Base-by-base conservation (phyloP, 768 basidiomycete genomes). In the Flagelloscypha sp. region DNA sequence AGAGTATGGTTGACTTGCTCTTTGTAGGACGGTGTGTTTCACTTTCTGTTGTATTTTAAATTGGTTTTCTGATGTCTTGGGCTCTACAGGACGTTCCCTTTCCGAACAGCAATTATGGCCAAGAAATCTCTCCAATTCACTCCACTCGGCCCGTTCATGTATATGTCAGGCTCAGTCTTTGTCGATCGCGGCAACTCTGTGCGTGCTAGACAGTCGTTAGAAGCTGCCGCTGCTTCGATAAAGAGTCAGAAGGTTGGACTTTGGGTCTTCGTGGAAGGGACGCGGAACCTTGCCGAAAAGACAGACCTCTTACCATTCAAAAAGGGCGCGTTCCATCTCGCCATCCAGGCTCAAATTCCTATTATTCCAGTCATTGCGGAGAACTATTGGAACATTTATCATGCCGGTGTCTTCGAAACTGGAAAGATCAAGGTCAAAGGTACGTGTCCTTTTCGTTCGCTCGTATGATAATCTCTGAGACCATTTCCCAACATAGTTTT, bases 211-310 rank as follows among this genome's bases (percentile, higher is more conserved):
- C 68, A 66, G 34, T 87, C 87, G 8, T 65, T 99, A 35, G 70
- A 70, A 34, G 72, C 72, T 11, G 94, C 89, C 0, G 87, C 81
- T 1, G 70, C 83, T 46, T 65, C 70, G 27, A 87, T 98, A 79
- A 85, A 84, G 61, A 48, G 55, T 21, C 57, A 63, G 24, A 60
- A 74, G 42, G 69, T 84, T 12, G 89, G 88, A 11, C 60, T 98
- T 30, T 94, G 88, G 84, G 79, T 99, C 59, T 98, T 89, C 61
- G 89, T 94, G 1, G 95, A 98, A 62, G 95, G 95, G 20, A 99
- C 95, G 8, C 77, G 94, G 23, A 77, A 87, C 28, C 72, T 72
- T 38, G 69, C 70, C 15, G 65, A 79, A 42, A 59, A 67, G 21
- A 72, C 83, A 6, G 70, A 74, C 21, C 60, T 99, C 54, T 67